Evolutionary conservation across 495 filamentous ascomycete genomes (phyloP), one percentile per base, ranked within the genome.

Genomic region (Penicillium paxilli): DNA sequence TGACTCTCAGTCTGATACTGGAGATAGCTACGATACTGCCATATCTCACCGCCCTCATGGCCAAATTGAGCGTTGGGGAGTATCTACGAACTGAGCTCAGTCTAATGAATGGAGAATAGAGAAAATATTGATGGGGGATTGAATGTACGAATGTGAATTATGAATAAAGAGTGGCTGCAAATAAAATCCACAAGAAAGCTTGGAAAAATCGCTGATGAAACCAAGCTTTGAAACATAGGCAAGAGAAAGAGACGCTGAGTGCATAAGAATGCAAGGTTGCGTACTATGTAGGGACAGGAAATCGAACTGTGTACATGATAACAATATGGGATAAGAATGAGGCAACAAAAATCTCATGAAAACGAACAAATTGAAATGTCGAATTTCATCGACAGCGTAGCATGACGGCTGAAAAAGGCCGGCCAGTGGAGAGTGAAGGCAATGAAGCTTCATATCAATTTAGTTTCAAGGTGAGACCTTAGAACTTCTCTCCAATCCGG

Each of bases 401-500:
- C 38, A 48, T 23, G 61, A 51, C 35, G 33, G 50, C 50, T 51
- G 44, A 52, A 63, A 63, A 56, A 53, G 51, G 51, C 40, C 40
- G 20, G 40, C 40, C 53, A 49, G 47, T 54, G 17, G 49, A 47
- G 44, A 49, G 58, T 51, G 48, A 33, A 46, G 52, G 6, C 25
- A 32, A 26, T 38, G 16, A 25, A 28, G 25, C 41, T 46, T 48
- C 21, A 10, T 44, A 19, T 48, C 30, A 32, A 14, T 33, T 42
- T 28, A 46, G 16, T 19, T 40, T 20, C 12, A 21, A 10, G 24
- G 14, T 51, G 52, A 49, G 52, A 24, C 12, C 38, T 65, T 52
- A 78, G 47, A 75, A 68, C 54, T 74, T 64, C 74, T 88, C 85
- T 46, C 91, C 91, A 64, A 96, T 77, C 54, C 89, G 79, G 53